These are phyloP conservation scores for Oryza australiensis DNA, from an alignment of 176 grass and related monocot genomes.

Conservation along the genomic window DNA sequence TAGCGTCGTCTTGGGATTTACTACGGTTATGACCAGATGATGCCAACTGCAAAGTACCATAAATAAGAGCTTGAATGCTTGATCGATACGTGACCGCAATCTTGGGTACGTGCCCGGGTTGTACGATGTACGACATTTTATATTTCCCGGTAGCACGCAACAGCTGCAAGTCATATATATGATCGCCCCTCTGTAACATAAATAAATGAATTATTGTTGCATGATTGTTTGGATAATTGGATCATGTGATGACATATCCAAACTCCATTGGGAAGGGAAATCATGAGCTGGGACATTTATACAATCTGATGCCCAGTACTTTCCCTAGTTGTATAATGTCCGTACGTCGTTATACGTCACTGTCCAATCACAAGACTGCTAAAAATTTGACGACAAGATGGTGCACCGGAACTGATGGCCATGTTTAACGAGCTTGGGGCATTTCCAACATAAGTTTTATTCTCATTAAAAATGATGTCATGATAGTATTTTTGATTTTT, in stretches of 20 bases:
- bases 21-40: constrained; percentile 5
- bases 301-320: constrained; percentile 9
- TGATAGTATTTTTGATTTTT: too few relatives aligned
- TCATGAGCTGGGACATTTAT: background rate
- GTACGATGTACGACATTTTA: background rate
- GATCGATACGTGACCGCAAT: background rate
- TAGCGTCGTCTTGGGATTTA: constrained; percentile 5
- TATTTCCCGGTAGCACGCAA: background rate
- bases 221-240: background rate
- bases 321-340: background rate
- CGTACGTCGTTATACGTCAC: background rate
- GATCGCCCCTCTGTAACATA: background rate
- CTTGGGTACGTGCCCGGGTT: background rate
- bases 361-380: constrained; percentile 8
- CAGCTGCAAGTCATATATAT: background rate
- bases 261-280: constrained; percentile 20
- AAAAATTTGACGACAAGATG: constrained; percentile 19
- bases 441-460: too few relatives aligned
- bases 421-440: too few relatives aligned
- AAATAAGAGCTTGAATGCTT: background rate
- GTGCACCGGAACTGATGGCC: background rate
- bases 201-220: background rate
- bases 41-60: background rate
- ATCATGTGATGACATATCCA: background rate
- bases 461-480: too few relatives aligned